Conservation (phyloP, 2,329 filamentous ascomycete species). For the Gyromitra esculenta region DNA sequence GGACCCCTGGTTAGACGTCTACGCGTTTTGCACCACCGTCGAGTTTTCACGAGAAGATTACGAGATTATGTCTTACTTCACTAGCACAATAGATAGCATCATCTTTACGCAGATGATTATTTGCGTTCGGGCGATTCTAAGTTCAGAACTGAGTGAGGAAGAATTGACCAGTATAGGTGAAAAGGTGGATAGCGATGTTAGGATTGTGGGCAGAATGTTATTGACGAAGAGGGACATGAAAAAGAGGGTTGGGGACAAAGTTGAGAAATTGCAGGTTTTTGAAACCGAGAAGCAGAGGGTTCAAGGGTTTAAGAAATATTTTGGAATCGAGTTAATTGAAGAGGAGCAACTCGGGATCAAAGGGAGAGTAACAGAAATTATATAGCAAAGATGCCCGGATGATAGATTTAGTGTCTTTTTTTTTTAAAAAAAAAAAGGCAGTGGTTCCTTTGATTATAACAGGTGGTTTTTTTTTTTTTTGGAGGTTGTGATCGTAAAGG, state of each 20-base stretch:
- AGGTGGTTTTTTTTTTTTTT: background rate
- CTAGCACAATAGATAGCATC: slow-evolving; percentile 64
- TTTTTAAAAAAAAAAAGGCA: too few species aligned
- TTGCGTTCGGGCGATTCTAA: slow-evolving; percentile 67
- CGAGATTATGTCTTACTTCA: slow-evolving; percentile 69
- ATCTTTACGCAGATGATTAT: slow-evolving; percentile 68
- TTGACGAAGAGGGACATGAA: slow-evolving; percentile 67
- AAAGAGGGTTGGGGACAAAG: slow-evolving; percentile 66
- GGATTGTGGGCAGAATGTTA: slow-evolving; percentile 62
- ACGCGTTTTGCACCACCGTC: slow-evolving; percentile 70
- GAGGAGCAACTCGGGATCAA: slow-evolving; percentile 66
- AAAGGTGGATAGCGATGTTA: slow-evolving; percentile 61
- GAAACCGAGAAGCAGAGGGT: slow-evolving; percentile 67
- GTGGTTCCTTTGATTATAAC: background rate
- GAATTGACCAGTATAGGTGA: slow-evolving; percentile 57
- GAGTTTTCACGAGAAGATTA: slow-evolving; percentile 73
- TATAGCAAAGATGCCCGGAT: background rate
- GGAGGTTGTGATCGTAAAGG: background rate
- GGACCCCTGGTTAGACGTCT: slow-evolving; percentile 69
- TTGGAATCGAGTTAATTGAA: slow-evolving; percentile 65
- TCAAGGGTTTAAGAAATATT: slow-evolving; percentile 65
- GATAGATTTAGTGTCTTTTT: slow-evolving; percentile 7
- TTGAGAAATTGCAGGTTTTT: slow-evolving; percentile 64
- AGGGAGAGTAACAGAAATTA: slow-evolving; percentile 65
- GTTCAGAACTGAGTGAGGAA: slow-evolving; percentile 57